A percentile compares a stretch with the other conserved stretches of the same genome.
Evolutionary conservation across 768 basidiomycete species (phyloP).

Genomic region (Auriscalpium vulgare): DNA sequence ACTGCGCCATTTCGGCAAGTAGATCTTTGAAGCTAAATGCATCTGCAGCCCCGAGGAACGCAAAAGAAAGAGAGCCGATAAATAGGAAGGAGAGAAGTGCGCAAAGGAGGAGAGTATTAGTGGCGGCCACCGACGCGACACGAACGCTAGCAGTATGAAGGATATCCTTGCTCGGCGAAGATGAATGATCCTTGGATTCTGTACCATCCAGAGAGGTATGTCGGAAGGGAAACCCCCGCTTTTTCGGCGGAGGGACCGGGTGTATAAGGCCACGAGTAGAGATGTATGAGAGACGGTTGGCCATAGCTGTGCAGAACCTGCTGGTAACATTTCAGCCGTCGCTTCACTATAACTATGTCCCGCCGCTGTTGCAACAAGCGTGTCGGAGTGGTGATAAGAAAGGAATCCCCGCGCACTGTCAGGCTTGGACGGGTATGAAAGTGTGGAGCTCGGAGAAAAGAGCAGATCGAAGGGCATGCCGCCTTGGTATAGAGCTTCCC

Average conservation of each 20-base stretch:
- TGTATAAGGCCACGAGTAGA: constrained; percentile 29
- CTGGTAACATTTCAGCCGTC: constrained; percentile 18
- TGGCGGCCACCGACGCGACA: constrained; percentile 16
- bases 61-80: constrained; percentile 37
- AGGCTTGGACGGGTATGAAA: too few relatives aligned
- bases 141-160: not conserved
- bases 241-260: constrained; percentile 3
- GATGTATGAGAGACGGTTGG: constrained; percentile 32
- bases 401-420: too few relatives aligned
- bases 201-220: constrained; percentile 15
- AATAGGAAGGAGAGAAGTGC: constrained; percentile 41
- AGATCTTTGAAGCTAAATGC: constrained; percentile 32
- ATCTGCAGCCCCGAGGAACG: constrained; percentile 40
- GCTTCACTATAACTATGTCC: not conserved
- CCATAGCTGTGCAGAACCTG: constrained; percentile 26
- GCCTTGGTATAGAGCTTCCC: too few relatives aligned
- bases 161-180: not conserved
- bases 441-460: too few relatives aligned
- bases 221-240: constrained; percentile 5
- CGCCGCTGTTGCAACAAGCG: constrained; percentile 12
- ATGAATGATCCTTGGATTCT: constrained; percentile 4
- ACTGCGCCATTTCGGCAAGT: constrained; percentile 32
- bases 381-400: not conserved
- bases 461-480: too few relatives aligned
- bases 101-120: constrained; percentile 27